Evolutionary conservation across 768 basidiomycete species (phyloP), one percentile per base, ranked within the genome.

Genomic region (Antrodiella citrinella): DNA sequence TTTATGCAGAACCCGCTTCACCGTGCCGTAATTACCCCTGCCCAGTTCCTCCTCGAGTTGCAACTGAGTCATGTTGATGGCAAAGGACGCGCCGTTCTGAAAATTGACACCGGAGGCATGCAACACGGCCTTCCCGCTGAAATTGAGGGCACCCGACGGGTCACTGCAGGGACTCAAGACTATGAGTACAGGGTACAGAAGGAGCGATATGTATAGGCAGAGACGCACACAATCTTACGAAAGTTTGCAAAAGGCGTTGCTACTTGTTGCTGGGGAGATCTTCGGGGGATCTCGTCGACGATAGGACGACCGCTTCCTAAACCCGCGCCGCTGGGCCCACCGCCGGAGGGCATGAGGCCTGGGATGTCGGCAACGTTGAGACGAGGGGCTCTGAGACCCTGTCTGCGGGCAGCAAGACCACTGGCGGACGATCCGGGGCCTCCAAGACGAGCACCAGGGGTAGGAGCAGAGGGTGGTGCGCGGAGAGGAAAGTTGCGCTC

Each of bases 21-120:
- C 96, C 2, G 93, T 95, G 40, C 96, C 96, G 61, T 98, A 98
- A 66, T 96, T 96, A 26, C 96, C 96, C 60, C 84, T 84, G 26
- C 96, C 96, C 47, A 98, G 78, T 67, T 98, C 96, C 61, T 97
- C 93, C 52, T 87, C 76, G 51, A 98, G 77, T 51, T 88, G 77
- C 50, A 99, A 78, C 64, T 98, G 86, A 51, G 81, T 79, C 95
- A 95, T 95, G 68, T 91, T 95, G 70, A 99, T 96, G 48, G 82
- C 75, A 66, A 91, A 96, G 7, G 86, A 91, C 40, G 86, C 78
- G 41, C 96, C 96, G 56, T 83, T 91, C 23, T 83, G 84, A 65
- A 99, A 99, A 58, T 87, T 81, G 35, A 87, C 85, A 49, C 96
- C 96, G 20, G 83, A 73, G 0, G 93, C 86, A 61, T 95, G 90